Conservation (phyloP, 129 eudicot species). For the Pittosporum tobira region DNA sequence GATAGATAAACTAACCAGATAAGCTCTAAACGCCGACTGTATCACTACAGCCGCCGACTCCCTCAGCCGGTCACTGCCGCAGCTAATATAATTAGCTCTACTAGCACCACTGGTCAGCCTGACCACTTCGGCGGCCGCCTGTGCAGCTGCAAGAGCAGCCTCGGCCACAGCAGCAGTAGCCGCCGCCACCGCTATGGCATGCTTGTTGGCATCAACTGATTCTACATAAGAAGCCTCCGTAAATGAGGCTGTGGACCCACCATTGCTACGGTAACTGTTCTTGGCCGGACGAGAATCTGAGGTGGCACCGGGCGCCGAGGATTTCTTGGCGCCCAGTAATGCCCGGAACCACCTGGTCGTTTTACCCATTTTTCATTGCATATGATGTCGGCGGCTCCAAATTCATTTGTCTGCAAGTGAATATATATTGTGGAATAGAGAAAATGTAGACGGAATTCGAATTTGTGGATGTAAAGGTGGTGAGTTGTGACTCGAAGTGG, state of each 20-base stretch:
- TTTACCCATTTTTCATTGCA: conserved; percentile 3
- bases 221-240: conserved; percentile 10
- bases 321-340: conserved; percentile 2
- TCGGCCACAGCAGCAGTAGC: conserved; percentile 97
- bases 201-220: conserved; percentile 64
- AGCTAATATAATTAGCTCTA: conserved; percentile 10
- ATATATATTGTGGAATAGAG: no score
- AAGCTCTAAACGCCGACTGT: conserved; percentile 90
- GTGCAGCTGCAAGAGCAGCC: conserved; percentile 96
- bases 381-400: no score
- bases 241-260: conserved; percentile 3
- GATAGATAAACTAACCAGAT: conserved; percentile 42
- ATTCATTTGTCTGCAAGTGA: no score
- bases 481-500: no score
- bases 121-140: conserved; percentile 95
- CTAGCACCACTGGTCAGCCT: conserved; percentile 52
- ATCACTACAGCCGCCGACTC: conserved; percentile 59
- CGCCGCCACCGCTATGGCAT: conserved; percentile 95
- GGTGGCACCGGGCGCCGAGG: background rate
- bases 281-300: background rate
- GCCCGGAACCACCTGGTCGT: conserved; percentile 4
- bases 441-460: no score
- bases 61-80: conserved; percentile 33
- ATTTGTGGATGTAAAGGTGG: no score
- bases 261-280: background rate